phyloP scores from a whole-genome alignment of 805 yeast genomes.

The Hanseniaspora taiwanica region DNA sequence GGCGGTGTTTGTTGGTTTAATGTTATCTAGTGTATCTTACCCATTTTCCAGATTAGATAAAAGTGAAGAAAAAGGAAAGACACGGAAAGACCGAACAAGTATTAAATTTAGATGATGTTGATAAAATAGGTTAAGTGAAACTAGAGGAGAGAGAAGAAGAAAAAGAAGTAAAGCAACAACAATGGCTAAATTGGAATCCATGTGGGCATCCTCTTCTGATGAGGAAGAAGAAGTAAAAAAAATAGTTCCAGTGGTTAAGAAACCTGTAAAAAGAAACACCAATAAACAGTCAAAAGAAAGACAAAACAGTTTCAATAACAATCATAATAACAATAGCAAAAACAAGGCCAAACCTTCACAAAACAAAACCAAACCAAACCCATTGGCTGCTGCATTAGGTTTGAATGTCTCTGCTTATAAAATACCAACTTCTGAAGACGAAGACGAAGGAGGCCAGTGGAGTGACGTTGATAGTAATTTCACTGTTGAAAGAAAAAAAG shows the following conservation, averaged over 20 bases:
- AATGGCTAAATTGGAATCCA: conserved; percentile 1
- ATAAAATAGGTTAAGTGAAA: no score
- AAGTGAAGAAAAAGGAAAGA: no score
- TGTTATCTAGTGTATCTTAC: no score
- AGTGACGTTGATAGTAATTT: no score
- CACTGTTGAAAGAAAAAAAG: no score
- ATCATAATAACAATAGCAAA: no score
- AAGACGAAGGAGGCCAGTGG: neutral
- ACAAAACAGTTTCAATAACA: neutral
- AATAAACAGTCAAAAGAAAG: neutral
- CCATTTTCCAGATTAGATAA: no score
- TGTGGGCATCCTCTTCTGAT: conserved; percentile 1
- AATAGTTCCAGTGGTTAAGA: no score
- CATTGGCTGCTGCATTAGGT: neutral
- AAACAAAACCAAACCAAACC: neutral
- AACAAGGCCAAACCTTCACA: neutral
- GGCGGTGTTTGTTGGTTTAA: no score
- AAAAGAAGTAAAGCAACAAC: neutral
- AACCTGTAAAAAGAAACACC: neutral
- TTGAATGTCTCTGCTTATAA: neutral
- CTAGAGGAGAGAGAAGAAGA: neutral
- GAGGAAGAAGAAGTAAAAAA: neutral
- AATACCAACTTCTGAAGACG: neutral
- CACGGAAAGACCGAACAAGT: no score
- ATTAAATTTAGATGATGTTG: no score